Base-by-base conservation (phyloP, 306 rosid genomes). In the Rosa persica region DNA sequence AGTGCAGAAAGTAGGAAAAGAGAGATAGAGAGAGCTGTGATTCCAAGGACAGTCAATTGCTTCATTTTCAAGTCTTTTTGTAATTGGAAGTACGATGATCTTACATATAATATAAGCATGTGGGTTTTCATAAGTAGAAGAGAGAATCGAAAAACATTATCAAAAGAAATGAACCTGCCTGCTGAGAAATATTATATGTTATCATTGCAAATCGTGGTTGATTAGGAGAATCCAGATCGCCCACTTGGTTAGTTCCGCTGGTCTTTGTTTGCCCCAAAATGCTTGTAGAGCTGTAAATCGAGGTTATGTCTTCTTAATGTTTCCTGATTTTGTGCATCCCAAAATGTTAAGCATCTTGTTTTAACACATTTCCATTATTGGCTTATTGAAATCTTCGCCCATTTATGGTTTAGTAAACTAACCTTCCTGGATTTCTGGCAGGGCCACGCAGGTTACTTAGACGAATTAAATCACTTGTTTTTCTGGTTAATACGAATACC, bases 31-130 rank as follows among this genome's bases (percentile, higher is more conserved):
- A 76, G 79, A 22, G 72, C 25, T 48, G 38, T 6, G 42, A 44
- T 76, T 68, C 78, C 70, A 67, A 78, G 66, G 60, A 58, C 42
- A 51, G 78, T 67, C 72, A 44, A 22, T 75, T 80, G 83, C 84
- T 80, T 88, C 68, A 66, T 64, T 36, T 62, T 70, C 68, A 80
- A 80, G 86, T 76, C n/a, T 76, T 72, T 52, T 70, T 20, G 43
- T 75, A 23, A 44, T 20, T 27, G 47, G 69, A 16, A 68, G 73
- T 81, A 57, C 79, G 48, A 65, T 66, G 79, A 65, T 87, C 69
- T 62, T 77, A 60, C 49, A 57, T 71, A 64, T 70, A 43, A 23
- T 72, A 75, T 67, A 73, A 78, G 62, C 84, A 82, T 80, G 81
- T 80, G 81, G 76, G 30, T 70, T 44, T 11, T 81, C 76, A 52